Conservation (phyloP, 2,329 filamentous ascomycete species). For the Sphaerulina musiva region DNA sequence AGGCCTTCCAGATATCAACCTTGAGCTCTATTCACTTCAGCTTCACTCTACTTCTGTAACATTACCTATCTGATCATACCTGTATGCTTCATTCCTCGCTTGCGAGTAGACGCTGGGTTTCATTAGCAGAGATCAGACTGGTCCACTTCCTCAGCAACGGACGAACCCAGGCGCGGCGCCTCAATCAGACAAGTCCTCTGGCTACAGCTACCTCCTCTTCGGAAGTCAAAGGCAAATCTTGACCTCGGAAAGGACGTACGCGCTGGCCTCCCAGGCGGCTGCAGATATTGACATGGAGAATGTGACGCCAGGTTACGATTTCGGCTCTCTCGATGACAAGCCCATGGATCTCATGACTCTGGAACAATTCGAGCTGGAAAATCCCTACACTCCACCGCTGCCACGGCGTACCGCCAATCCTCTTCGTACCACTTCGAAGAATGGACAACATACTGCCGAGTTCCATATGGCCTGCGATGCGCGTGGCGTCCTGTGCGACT, state of each 20-base stretch:
- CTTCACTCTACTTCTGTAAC: no score
- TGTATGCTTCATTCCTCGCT: no score
- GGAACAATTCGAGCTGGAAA: conserved; percentile 20
- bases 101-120: no score
- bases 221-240: background rate
- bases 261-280: background rate
- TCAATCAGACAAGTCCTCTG: conserved; percentile 2
- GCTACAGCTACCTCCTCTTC: background rate
- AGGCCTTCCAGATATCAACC: no score
- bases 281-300: conserved; percentile 7
- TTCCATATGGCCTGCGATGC: conserved; percentile 20
- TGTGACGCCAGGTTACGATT: conserved; percentile 1
- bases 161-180: background rate
- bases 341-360: conserved; percentile 17
- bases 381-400: conserved; percentile 20
- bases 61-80: no score
- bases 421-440: conserved; percentile 5
- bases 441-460: conserved; percentile 7
- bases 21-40: no score
- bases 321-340: background rate
- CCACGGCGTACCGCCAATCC: conserved; percentile 4
- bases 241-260: background rate
- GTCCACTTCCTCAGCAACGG: background rate
- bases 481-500: conserved; percentile 14
- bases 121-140: background rate